Percentiles rank a stretch among this genome's conserved stretches.
Conservation (phyloP, 1,139 yeast genomes). For the Zygosaccharomyces sapae region DNA sequence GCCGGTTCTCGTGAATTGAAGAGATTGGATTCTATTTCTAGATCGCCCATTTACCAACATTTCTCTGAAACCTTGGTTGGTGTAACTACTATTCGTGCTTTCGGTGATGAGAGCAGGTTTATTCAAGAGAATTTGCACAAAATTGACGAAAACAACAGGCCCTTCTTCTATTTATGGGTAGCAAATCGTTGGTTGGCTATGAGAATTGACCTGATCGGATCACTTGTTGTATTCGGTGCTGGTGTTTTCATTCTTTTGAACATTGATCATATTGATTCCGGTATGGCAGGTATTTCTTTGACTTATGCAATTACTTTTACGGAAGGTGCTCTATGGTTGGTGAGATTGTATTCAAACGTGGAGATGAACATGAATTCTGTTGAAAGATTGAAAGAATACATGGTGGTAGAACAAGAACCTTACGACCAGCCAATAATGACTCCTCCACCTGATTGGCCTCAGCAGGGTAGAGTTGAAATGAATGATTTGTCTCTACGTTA, state of each 20-base stretch:
- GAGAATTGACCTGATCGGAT: constrained; percentile 81
- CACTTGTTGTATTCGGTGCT: constrained; percentile 74
- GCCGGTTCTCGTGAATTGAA: constrained; percentile 87
- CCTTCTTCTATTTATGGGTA: constrained; percentile 93
- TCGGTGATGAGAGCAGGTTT: constrained; percentile 86
- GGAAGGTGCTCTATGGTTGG: constrained; percentile 87
- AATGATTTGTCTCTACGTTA: constrained; percentile 76
- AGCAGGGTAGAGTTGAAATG: constrained; percentile 71
- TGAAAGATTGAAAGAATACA: constrained; percentile 81
- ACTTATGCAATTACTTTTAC: constrained; percentile 89
- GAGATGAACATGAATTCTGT: constrained; percentile 98
- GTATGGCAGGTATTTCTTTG: constrained; percentile 90
- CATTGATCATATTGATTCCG: constrained; percentile 72
- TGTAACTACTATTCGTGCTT: constrained; percentile 91
- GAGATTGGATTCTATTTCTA: constrained; percentile 80
- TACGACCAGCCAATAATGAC: constrained; percentile 41
- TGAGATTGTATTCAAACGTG: constrained; percentile 78
- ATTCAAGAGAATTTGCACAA: constrained; percentile 73
- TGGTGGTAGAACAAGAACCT: constrained; percentile 80
- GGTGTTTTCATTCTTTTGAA: constrained; percentile 70
- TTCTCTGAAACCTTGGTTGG: constrained; percentile 91
- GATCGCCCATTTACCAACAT: constrained; percentile 95
- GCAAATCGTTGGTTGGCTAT: constrained; percentile 91
- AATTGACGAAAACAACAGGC: constrained; percentile 81
- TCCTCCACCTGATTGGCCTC: constrained; percentile 83